Evolutionary conservation across 139 green algal species (phyloP).

Genomic region (Trebouxia sp.): DNA sequence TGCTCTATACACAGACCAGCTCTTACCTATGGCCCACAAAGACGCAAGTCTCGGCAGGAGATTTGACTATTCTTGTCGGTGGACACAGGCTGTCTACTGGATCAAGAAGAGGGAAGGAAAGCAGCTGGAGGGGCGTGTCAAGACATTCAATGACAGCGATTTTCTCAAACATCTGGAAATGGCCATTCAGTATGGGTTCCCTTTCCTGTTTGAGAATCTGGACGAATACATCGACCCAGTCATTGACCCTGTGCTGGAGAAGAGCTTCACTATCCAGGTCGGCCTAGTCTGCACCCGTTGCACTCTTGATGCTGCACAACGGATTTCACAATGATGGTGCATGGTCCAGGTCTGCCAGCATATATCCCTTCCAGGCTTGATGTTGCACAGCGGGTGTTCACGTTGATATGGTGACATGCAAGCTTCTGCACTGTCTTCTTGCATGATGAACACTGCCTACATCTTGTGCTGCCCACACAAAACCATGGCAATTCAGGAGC

Average conservation of each 20-base stretch:
- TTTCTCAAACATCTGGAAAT: constrained; percentile 94
- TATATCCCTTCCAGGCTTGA: too few relatives aligned
- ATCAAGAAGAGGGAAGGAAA: constrained; percentile 86
- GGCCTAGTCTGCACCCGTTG: not conserved
- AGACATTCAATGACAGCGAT: constrained; percentile 87
- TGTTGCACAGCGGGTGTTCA: too few relatives aligned
- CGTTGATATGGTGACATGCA: not conserved
- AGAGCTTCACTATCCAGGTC: constrained; percentile 62
- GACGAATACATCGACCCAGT: constrained; percentile 93
- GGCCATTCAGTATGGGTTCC: constrained; percentile 87
- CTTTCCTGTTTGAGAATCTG: constrained; percentile 90
- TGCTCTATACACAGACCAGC: too few relatives aligned
- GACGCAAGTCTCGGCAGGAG: too few relatives aligned
- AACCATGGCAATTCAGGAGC: too few relatives aligned
- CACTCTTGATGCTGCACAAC: not conserved
- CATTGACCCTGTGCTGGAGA: constrained; percentile 89
- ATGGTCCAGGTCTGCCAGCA: not conserved
- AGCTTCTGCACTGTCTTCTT: too few relatives aligned
- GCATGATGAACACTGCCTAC: too few relatives aligned
- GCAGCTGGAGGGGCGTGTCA: constrained; percentile 81
- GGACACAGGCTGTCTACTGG: constrained; percentile 82
- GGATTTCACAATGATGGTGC: not conserved
- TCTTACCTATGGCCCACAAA: too few relatives aligned
- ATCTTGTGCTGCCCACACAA: too few relatives aligned
- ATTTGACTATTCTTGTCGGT: too few relatives aligned